Evolutionary conservation across 805 yeast species (phyloP).

Genomic region (Lipomyces starkeyi): DNA sequence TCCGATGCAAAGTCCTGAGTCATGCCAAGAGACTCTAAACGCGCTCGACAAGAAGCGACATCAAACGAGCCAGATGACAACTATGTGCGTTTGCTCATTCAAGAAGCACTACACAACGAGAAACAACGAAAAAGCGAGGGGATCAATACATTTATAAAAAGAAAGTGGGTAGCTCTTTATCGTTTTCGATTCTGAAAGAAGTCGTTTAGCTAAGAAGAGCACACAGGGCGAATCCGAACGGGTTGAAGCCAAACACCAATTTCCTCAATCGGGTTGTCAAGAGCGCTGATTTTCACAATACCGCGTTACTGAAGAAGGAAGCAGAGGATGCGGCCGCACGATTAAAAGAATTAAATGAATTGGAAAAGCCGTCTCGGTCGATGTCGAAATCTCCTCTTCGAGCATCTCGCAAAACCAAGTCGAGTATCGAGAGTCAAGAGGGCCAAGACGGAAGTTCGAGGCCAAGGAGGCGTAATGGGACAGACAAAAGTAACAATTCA

Average conservation of each 20-base stretch:
- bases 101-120: neutral
- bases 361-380: neutral
- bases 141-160: constrained; percentile 5
- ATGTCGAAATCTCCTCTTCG: neutral
- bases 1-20: neutral
- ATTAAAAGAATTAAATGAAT: neutral
- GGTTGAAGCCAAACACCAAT: constrained; percentile 24
- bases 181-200: neutral
- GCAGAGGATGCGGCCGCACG: constrained; percentile 22
- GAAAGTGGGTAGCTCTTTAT: neutral
- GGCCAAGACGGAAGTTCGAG: neutral
- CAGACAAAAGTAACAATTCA: neutral
- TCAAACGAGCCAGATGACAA: neutral
- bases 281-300: constrained; percentile 28
- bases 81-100: neutral
- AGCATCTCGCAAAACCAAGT: neutral
- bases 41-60: neutral
- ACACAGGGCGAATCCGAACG: constrained; percentile 12
- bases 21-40: constrained; percentile 4
- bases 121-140: constrained; percentile 2
- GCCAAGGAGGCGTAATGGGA: neutral
- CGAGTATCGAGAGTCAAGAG: neutral
- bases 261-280: constrained; percentile 31
- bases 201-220: neutral
- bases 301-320: constrained; percentile 23